Base-by-base conservation (phyloP, 148 eudicot species). In the Heliosperma pusillum region DNA sequence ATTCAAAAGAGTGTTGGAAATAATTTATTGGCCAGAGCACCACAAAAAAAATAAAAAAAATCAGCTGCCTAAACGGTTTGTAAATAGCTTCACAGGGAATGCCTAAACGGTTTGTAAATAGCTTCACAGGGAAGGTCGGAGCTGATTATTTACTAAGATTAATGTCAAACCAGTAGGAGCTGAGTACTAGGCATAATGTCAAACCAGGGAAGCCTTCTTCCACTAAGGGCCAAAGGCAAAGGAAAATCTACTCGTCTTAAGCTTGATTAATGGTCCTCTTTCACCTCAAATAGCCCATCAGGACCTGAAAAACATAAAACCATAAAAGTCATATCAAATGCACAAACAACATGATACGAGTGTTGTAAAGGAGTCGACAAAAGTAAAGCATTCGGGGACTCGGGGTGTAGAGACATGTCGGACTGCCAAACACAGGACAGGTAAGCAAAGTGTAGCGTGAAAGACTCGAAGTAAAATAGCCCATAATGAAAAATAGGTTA, bases 281-380 rank as follows among this genome's bases (percentile, higher is more conserved):
- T 47, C 30, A 29, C 70, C 86, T 89, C 93, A 77, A 89, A 89
- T 33, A 89, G 89, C 63, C 93, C 93, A 80, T 89, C 87, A 13
- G 89, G 91, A 78, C 93, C 93, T 89, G 87, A 80, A 83, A 63
- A 29, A 78, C 93, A 91, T 89, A 86, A 80, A 83, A 63, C 24
- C 42, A 69, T 69, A 26, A 20, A 65, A 64, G 42, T 42, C 15
- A 21, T 21, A 11, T 84, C 24, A 62, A 40, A 78, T 33, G 59
- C 17, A 27, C 10, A 1, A 69, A 21, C 45, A 3, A 33, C 42
- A 36, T 36, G 9, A 36, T 36, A 36, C 3, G 9, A 36, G 10
- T 36, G 42, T 36, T 36, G 30, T 36, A 36, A 36, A 10, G 42
- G 30, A 29, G 3, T 29, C 30, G 40, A 33, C 4, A 33, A 33